These are phyloP conservation scores for Coniochaeta sp. DNA, from an alignment of 2,329 filamentous ascomycete species.

Conservation along the genomic window DNA sequence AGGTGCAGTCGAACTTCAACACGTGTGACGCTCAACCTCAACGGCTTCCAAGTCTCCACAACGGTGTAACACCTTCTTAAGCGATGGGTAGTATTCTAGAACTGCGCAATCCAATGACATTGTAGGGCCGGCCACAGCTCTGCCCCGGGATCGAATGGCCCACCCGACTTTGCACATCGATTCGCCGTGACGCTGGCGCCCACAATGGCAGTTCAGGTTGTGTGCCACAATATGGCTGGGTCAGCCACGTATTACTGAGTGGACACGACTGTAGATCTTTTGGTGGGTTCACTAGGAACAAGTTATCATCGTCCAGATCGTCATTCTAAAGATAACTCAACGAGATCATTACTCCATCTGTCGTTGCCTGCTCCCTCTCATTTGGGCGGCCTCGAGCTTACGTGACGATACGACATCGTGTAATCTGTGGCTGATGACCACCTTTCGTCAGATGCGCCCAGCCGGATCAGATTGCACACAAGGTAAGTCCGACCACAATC, in stretches of 20 bases:
- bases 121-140: neutral
- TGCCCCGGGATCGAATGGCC: neutral
- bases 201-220: neutral
- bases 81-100: neutral
- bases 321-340: conserved; percentile 1
- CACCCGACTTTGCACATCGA: neutral
- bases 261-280: neutral
- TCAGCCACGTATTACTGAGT: neutral
- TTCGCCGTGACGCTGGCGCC: neutral
- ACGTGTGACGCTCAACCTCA: neutral
- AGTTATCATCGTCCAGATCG: neutral
- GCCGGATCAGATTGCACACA: neutral
- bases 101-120: conserved; percentile 2
- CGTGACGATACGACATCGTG: neutral
- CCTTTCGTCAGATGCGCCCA: neutral
- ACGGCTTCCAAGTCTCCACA: neutral
- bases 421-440: neutral
- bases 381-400: neutral
- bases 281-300: neutral
- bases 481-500: neutral
- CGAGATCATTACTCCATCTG: neutral
- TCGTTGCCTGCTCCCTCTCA: neutral
- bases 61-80: neutral
- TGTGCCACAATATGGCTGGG: neutral
- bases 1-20: neutral